Evolutionary conservation across 345 rosid species (phyloP).

Genomic region (Boechera divaricarpa): DNA sequence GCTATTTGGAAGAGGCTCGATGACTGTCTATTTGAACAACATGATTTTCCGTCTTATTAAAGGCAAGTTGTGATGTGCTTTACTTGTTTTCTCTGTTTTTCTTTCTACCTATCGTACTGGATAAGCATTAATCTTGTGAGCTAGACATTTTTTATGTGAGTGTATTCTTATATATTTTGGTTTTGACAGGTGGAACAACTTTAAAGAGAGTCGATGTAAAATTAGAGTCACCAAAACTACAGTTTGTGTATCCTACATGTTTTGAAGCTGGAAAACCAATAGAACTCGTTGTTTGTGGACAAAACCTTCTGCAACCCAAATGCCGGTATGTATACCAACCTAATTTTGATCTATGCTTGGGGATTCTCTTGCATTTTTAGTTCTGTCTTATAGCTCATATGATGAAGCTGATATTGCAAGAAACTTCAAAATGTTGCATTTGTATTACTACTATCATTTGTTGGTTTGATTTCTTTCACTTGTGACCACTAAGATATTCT

Average conservation of each 20-base stretch:
- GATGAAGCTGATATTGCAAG: conserved; percentile 21
- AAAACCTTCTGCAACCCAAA: conserved; percentile 71
- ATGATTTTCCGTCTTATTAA: conserved; percentile 66
- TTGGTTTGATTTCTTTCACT: conserved; percentile 18
- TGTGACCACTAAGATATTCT: conserved; percentile 21
- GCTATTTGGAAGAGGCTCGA: conserved; percentile 74
- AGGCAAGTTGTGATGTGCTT: conserved; percentile 53
- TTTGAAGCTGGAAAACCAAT: conserved; percentile 95
- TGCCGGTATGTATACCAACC: conserved; percentile 59
- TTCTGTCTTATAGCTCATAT: conserved; percentile 12
- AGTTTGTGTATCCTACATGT: conserved; percentile 80
- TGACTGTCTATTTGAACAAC: conserved; percentile 68
- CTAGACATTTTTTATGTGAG: background rate
- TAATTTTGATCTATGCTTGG: conserved; percentile 16
- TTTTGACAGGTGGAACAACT: conserved; percentile 64
- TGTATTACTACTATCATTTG: conserved; percentile 16
- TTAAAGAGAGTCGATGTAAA: conserved; percentile 60
- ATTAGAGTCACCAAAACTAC: conserved; percentile 73
- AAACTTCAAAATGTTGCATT: conserved; percentile 19
- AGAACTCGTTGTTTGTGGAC: conserved; percentile 87
- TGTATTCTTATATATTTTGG: conserved; percentile 12
- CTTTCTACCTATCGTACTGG: conserved; percentile 1
- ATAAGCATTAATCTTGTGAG: conserved; percentile 18
- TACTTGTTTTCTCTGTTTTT: background rate
- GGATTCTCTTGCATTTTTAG: background rate